Base-by-base conservation (phyloP, 768 basidiomycete species). In the Crassisporium funariophilum region DNA sequence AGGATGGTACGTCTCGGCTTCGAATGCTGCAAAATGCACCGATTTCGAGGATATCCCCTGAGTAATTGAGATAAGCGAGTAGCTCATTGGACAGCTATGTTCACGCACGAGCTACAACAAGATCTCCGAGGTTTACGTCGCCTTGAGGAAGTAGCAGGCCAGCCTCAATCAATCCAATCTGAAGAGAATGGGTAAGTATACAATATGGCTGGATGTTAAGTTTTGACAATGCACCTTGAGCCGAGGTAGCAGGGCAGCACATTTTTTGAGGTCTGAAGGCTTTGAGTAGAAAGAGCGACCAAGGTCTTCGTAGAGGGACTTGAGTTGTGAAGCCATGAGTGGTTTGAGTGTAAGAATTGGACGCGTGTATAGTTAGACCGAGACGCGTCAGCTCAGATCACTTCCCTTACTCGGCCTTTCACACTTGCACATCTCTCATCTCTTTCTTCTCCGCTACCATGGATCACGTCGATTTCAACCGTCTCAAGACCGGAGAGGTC, bases 21-120 rank as follows among this genome's bases (percentile, higher is more conserved):
- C 92, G 82, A 65, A 98, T 88, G 52, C 95, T 93, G 76, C 90
- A 89, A 73, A 95, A 86, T 13, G 94, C 92, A 43, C 94, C 95
- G 57, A 98, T 86, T 74, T 98, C 95, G 48, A 99, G 85, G 48
- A 97, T 89, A 52, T 94, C 92, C 50, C 95, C 93, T 95, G 24
- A 33, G 15, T 44, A 22, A 15, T 17, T 35, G 4, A 19, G 25
- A 55, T 38, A 40, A 46, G 2, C 31, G 11, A 21, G 2, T 15
- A 22, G 23, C 17, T 41, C n/a, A 8, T 16, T 34, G 35, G 11
- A 42, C 10, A 7, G 36, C 19, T 41, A 4, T 44, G 2, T 29
- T 13, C 9, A 75, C 86, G 44, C 63, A 92, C 91, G 88, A 57
- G 88, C 82, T 47, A 86, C 72, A 37, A 78, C 71, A 35, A 95